Evolutionary conservation across 371 early-diverging fungal species (phyloP), one percentile per base, ranked within the genome.

Genomic region (Conidiobolus incongruus): DNA sequence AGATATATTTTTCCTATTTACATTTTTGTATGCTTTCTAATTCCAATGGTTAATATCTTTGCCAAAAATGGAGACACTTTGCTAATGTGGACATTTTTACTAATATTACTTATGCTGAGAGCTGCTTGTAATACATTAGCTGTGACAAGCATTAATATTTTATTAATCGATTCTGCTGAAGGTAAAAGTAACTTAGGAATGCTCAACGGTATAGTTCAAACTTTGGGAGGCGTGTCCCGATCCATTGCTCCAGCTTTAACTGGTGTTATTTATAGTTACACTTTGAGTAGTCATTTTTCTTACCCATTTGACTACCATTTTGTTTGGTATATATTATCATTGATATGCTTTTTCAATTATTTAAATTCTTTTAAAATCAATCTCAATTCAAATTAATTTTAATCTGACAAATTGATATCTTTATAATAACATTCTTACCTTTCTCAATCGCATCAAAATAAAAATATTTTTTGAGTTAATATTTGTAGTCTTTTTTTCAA

Each of bases 161-260:
- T 75, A 66, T 66, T 65, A 47, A 42, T 28, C 35, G 4, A 7
- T 19, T 22, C 1, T 12, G 15, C 6, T 4, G 4, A 8, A 24
- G 2, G 4, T 38, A 16, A 16, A 26, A 3, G 5, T 15, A 36
- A 20, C 32, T 47, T 24, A 12, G 80, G 82, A 1, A 65, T 63
- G 1, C 73, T 81, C n/a, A 79, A 79, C 43, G 80, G 81, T 8
- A 51, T 73, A 7, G 71, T 68, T 1, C 73, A 72, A 43, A 70
- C 70, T 1, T 59, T 66, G n/a, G 62, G 72, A 6, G 53, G 72
- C 4, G 56, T 75, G 46, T 68, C 70, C 35, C 55, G 81, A 12
- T 72, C 69, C 12, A 50, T 77, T 31, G 77, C 75, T 44, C 80
- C 80, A 7, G 72, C 75, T 0, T 40, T 73, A 4, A 75, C 75